Evolutionary conservation across 441 rosid genomes (phyloP), one percentile per base, ranked within the genome.

Genomic region (Mallotus japonicus): DNA sequence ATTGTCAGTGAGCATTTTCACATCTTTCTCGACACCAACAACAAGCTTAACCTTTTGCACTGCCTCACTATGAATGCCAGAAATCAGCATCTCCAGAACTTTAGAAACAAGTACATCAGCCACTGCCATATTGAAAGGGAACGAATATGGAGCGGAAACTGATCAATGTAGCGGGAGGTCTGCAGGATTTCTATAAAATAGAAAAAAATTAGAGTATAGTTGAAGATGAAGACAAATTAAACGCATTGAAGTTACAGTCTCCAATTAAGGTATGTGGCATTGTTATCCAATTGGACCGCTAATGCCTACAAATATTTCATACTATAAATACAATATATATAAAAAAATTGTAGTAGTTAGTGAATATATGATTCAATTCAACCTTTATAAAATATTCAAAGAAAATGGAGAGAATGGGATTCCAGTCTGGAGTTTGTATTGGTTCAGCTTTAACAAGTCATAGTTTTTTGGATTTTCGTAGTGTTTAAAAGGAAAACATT

Each of bases 241-340:
- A 61, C 7, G 24, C 61, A 68, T 68, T 54, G 71, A n/a, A 68
- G 14, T 54, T 68, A 68, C 71, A 68, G 71, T 54, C 61, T 16
- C 20, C 8, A 32, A 34, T 54, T 37, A n/a, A 34, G 40, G 0
- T 68, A 53, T 34, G 71, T 54, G 71, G 71, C 71, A 68, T 49
- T 61, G 4, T 34, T 68, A 68, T 53, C 62, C 62, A 67, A 16
- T 16, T 67, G 58, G 58, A 28, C 71, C 47, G 8, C 71, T 9
- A 15, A 34, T 9, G 8, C 13, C 1, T 15, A 6, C 22, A 7
- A 62, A 37, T 8, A 28, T 8, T 59, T 57, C 28, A 16, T 14
- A 7, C 3, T 14, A 54, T 54, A 24, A 24, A 54, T 15, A n/a
- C n/a, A n/a, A 54, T 15, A 54, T 34, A 34, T 34, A 34, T 3